Evolutionary conservation across 2,329 filamentous ascomycete species (phyloP).

Genomic region (Ploettnerulaceae sp.): DNA sequence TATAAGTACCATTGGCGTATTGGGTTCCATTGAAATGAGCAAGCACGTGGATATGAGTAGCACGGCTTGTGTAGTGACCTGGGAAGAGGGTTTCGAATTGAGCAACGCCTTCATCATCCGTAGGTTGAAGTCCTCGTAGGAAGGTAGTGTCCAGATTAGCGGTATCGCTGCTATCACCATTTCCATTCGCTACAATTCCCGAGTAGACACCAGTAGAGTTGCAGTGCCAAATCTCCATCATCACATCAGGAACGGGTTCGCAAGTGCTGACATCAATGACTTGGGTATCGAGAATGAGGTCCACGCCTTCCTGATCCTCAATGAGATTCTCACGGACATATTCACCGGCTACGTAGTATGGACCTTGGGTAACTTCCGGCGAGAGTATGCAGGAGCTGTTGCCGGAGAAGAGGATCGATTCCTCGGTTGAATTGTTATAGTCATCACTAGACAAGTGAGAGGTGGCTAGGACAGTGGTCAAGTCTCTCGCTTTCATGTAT

Average conservation of each 20-base stretch:
- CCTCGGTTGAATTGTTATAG: slow-evolving; percentile 35
- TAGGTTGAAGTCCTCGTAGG: slow-evolving; percentile 39
- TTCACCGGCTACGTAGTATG: slow-evolving; percentile 44
- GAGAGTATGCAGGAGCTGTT: slow-evolving; percentile 45
- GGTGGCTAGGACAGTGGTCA: slow-evolving; percentile 13
- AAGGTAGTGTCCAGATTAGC: slow-evolving; percentile 38
- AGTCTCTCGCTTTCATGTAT: slow-evolving; percentile 19
- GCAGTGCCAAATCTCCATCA: slow-evolving; percentile 39
- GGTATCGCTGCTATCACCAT: slow-evolving; percentile 36
- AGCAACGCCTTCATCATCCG: slow-evolving; percentile 39
- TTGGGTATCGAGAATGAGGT: slow-evolving; percentile 40
- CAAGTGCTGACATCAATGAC: slow-evolving; percentile 39
- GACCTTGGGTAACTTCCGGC: slow-evolving; percentile 50
- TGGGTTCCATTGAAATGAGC: slow-evolving; percentile 37
- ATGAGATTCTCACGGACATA: slow-evolving; percentile 36
- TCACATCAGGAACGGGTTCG: slow-evolving; percentile 36
- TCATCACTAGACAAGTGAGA: slow-evolving; percentile 19
- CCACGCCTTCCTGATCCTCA: slow-evolving; percentile 36
- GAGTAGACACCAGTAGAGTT: slow-evolving; percentile 40
- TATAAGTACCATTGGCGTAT: slow-evolving; percentile 42
- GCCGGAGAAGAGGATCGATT: slow-evolving; percentile 38
- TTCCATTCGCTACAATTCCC: slow-evolving; percentile 37
- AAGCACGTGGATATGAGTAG: slow-evolving; percentile 46
- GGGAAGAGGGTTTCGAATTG: slow-evolving; percentile 41
- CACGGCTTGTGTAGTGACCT: slow-evolving; percentile 41